These are phyloP conservation scores for Eucalyptus erythrocorys DNA, from an alignment of 345 rosid genomes.

Conservation along the genomic window DNA sequence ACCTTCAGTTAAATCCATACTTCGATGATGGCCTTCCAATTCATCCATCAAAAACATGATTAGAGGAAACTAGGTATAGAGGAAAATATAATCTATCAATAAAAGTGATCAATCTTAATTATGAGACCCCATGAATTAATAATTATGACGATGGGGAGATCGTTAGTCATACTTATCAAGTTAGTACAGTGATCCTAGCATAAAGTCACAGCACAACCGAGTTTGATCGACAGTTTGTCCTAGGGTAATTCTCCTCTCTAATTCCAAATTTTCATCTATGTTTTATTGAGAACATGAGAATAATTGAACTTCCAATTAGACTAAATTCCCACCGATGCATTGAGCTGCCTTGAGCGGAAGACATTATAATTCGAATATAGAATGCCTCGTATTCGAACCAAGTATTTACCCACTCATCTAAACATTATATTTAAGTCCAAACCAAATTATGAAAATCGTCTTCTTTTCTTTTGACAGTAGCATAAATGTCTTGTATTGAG, in stretches of 20 bases:
- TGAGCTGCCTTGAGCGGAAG: background rate
- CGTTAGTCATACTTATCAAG: too few relatives aligned
- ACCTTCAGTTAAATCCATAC: too few relatives aligned
- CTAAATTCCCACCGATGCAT: background rate
- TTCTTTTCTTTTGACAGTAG: background rate
- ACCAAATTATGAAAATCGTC: background rate
- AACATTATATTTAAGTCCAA: background rate
- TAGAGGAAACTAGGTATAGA: too few relatives aligned
- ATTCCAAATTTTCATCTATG: background rate
- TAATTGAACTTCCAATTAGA: too few relatives aligned
- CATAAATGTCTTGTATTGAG: background rate
- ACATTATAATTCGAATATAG: too few relatives aligned
- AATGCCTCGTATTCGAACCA: too few relatives aligned
- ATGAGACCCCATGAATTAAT: too few relatives aligned
- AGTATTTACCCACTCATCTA: background rate
- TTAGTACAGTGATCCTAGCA: background rate
- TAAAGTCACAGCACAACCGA: background rate
- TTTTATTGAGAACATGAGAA: background rate
- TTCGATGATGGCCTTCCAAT: too few relatives aligned
- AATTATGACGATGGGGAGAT: too few relatives aligned
- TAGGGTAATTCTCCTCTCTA: background rate
- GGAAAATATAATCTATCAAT: too few relatives aligned
- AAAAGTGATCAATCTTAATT: too few relatives aligned
- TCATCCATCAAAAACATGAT: too few relatives aligned
- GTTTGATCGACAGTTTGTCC: background rate